Conservation (phyloP, 2,329 filamentous ascomycete genomes). For the Penicillium sp. region DNA sequence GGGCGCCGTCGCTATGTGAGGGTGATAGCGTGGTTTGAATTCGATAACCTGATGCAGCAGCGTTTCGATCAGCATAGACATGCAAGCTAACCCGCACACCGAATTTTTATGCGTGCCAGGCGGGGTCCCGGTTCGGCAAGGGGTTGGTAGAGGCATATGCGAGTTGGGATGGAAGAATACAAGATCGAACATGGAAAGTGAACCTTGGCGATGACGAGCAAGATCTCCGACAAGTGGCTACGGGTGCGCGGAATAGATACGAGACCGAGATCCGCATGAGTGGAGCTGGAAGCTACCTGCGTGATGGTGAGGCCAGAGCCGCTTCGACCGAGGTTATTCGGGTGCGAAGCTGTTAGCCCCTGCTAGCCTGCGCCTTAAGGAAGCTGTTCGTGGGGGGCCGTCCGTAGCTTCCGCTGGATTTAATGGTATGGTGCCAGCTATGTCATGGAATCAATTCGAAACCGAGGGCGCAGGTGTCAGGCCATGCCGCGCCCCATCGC, state of each 20-base stretch:
- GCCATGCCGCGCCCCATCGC: neutral
- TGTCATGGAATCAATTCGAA: neutral
- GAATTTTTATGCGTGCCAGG: conserved; percentile 10
- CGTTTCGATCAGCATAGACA: conserved; percentile 12
- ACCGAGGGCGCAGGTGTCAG: neutral
- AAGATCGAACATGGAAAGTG: conserved; percentile 16
- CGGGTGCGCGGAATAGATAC: neutral
- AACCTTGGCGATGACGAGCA: neutral
- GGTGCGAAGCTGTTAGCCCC: neutral
- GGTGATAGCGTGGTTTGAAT: conserved; percentile 27
- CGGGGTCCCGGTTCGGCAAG: neutral
- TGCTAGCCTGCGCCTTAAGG: neutral
- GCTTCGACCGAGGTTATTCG: neutral
- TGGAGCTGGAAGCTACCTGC: neutral
- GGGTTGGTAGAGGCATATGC: conserved; percentile 26
- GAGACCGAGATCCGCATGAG: conserved; percentile 4
- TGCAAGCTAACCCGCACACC: conserved; percentile 10
- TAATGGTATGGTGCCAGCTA: neutral
- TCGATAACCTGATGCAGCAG: conserved; percentile 18
- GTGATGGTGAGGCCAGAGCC: neutral
- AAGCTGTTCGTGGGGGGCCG: neutral
- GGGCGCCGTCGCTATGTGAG: conserved; percentile 21
- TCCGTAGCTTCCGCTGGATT: neutral
- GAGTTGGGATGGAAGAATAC: conserved; percentile 39
- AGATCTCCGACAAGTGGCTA: neutral